Percentiles rank a stretch among this genome's conserved stretches.
Conservation (phyloP, 495 filamentous ascomycete species). For the Neurospora tetraspora region DNA sequence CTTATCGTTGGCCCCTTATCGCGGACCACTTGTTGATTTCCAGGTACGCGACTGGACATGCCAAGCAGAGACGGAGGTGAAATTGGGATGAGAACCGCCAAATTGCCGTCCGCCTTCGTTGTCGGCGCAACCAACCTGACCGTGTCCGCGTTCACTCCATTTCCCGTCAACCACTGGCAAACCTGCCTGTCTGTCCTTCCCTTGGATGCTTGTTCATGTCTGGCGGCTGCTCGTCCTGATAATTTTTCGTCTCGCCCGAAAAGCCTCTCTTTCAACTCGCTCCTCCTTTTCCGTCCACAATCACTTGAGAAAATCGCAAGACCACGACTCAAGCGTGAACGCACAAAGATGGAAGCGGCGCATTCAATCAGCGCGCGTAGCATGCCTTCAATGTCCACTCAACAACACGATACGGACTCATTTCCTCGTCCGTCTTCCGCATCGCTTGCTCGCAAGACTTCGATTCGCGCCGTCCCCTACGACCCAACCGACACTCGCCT, state of each 20-base stretch:
- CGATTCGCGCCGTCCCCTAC: conserved; percentile 9
- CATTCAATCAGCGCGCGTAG: not conserved
- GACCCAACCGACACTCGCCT: not conserved
- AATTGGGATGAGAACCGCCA: not conserved
- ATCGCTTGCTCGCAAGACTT: not conserved
- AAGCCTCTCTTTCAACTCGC: not conserved
- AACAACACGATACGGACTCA: not conserved
- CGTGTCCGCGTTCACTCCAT: not conserved
- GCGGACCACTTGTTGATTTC: not conserved
- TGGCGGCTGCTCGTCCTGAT: not conserved
- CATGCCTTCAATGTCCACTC: not conserved
- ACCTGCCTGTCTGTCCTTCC: too few relatives aligned
- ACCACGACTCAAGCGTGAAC: not conserved
- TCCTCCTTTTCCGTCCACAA: not conserved
- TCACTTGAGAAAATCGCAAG: not conserved
- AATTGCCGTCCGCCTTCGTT: not conserved
- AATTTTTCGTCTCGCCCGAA: not conserved
- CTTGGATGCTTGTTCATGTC: not conserved
- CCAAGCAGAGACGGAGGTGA: not conserved
- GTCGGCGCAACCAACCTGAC: not conserved
- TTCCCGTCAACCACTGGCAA: not conserved
- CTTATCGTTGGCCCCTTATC: not conserved
- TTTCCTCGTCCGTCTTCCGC: not conserved
- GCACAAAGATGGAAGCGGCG: not conserved
- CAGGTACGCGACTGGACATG: not conserved